phyloP scores from a whole-genome alignment of 305 asterid species.

The Solanum hybrid region DNA sequence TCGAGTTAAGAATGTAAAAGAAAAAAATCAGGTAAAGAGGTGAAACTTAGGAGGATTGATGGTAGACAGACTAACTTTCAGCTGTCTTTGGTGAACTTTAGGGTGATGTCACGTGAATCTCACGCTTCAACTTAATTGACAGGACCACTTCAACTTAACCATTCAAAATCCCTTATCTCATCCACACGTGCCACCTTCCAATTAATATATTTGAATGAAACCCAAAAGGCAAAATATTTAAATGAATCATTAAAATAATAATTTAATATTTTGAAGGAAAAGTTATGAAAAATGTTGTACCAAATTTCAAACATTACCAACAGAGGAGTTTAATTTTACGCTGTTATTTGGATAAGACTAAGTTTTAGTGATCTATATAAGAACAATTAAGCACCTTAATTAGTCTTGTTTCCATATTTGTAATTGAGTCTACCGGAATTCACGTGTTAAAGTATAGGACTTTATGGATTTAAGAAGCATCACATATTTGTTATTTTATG shows the following conservation, averaged over 20 bases:
- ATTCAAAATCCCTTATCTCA: constrained; percentile 4
- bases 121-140: constrained; percentile 20
- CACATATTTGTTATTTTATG: background rate
- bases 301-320: background rate
- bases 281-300: background rate
- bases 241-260: background rate
- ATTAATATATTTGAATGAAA: background rate
- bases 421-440: background rate
- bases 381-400: background rate
- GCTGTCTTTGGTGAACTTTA: constrained; percentile 22
- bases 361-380: background rate
- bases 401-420: background rate
- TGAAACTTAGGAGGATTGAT: constrained; percentile 19
- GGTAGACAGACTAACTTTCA: constrained; percentile 37
- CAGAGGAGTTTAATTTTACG: background rate
- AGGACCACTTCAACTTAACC: constrained; percentile 20
- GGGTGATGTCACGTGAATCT: constrained; percentile 48
- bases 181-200: constrained; percentile 16
- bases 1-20: background rate
- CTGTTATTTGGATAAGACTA: background rate
- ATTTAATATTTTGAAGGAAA: background rate
- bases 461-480: background rate
- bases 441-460: background rate
- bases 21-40: background rate
- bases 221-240: background rate